phyloP scores from a whole-genome alignment of 2,329 filamentous ascomycete genomes.

The Penicillium sp. region DNA sequence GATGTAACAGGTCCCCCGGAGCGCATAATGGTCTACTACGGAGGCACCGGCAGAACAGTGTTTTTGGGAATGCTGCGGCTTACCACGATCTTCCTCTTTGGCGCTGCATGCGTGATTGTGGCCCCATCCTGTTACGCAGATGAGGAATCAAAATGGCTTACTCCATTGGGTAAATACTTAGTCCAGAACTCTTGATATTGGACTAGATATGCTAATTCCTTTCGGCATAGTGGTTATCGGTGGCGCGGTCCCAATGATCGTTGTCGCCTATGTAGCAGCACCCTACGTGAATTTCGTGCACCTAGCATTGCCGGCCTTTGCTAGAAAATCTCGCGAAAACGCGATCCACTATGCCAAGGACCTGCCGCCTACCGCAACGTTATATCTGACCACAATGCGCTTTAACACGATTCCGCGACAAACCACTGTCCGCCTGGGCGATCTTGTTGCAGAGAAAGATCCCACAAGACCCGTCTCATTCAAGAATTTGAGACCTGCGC shows the following conservation, averaged over 20 bases:
- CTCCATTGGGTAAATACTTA: conserved; percentile 39
- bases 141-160: conserved; percentile 44
- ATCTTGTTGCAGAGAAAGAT: conserved; percentile 39
- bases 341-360: conserved; percentile 45
- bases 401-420: conserved; percentile 44
- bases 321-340: conserved; percentile 57
- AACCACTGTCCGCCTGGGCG: conserved; percentile 43
- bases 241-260: conserved; percentile 63
- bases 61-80: conserved; percentile 71
- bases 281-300: conserved; percentile 73
- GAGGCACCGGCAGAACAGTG: conserved; percentile 64
- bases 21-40: conserved; percentile 69
- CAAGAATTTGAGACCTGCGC: conserved; percentile 36
- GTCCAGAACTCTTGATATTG: background rate
- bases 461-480: conserved; percentile 42
- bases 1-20: conserved; percentile 35
- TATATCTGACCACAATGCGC: conserved; percentile 48
- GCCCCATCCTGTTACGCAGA: conserved; percentile 56
- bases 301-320: conserved; percentile 64
- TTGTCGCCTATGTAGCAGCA: conserved; percentile 62
- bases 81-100: conserved; percentile 67
- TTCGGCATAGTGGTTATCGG: conserved; percentile 53
- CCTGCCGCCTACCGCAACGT: conserved; percentile 43
- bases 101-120: conserved; percentile 63
- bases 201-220: background rate